phyloP scores from a whole-genome alignment of 805 yeast genomes.

The Phaffomyces thermotolerans region DNA sequence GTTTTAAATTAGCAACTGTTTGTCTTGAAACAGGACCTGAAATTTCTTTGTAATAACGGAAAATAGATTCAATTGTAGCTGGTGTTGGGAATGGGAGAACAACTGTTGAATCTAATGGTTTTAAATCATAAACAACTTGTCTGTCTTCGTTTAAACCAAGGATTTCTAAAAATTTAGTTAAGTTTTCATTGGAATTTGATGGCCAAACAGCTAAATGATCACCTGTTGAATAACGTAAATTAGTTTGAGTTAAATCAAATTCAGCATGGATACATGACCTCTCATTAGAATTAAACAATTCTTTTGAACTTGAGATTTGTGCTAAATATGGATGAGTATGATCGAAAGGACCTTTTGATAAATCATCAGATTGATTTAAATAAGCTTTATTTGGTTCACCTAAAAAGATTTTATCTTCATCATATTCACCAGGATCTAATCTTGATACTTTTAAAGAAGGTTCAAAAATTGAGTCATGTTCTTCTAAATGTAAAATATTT shows the following conservation, averaged over 20 bases:
- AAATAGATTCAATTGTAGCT: constrained; percentile 80
- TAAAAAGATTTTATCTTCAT: constrained; percentile 41
- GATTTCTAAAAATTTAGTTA: constrained; percentile 55
- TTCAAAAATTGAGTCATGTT: constrained; percentile 72
- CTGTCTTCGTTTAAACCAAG: constrained; percentile 51
- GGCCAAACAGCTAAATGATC: constrained; percentile 96
- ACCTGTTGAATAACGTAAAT: constrained; percentile 85
- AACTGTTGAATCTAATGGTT: constrained; percentile 63
- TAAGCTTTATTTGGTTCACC: constrained; percentile 68
- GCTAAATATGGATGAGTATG: constrained; percentile 80
- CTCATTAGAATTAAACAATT: constrained; percentile 55
- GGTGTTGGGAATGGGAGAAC: constrained; percentile 65
- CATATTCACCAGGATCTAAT: constrained; percentile 30
- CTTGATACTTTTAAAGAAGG: constrained; percentile 49
- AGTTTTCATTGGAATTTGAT: constrained; percentile 73
- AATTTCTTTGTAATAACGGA: constrained; percentile 84
- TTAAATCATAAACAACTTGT: constrained; percentile 53
- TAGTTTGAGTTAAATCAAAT: constrained; percentile 69
- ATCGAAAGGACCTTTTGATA: constrained; percentile 67
- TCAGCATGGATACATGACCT: constrained; percentile 90
- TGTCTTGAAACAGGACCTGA: constrained; percentile 93
- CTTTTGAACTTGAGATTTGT: constrained; percentile 50
- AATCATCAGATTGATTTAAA: constrained; percentile 25
- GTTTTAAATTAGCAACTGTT: constrained; percentile 60
- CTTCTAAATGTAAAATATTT: constrained; percentile 58